These are phyloP conservation scores for Orbilia oligospora DNA, from an alignment of 2,329 filamentous ascomycete species.

Conservation along the genomic window DNA sequence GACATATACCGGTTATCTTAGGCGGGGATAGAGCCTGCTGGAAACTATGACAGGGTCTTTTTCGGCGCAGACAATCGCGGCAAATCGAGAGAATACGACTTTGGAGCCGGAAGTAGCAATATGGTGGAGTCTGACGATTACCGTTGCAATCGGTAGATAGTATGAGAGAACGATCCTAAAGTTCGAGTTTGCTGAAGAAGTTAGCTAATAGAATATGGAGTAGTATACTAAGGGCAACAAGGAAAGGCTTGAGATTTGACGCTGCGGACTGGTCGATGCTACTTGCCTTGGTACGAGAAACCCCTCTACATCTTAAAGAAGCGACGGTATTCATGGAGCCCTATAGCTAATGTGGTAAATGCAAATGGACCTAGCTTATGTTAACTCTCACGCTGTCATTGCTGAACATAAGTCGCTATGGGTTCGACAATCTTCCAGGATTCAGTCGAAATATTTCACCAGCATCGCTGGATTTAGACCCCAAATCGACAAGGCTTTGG, in stretches of 20 bases:
- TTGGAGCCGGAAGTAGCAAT: constrained; percentile 15
- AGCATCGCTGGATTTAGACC: constrained; percentile 5
- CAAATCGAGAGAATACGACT: constrained; percentile 1
- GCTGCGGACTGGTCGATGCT: constrained; percentile 43
- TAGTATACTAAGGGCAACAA: constrained; percentile 28
- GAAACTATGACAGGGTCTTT: background rate
- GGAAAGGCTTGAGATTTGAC: constrained; percentile 27
- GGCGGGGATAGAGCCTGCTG: no score
- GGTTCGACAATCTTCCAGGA: constrained; percentile 7
- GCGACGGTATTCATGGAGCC: background rate
- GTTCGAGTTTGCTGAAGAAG: background rate
- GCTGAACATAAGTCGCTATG: constrained; percentile 33
- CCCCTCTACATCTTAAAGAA: background rate
- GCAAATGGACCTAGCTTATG: constrained; percentile 12
- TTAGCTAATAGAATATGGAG: constrained; percentile 2
- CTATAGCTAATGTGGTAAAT: constrained; percentile 14
- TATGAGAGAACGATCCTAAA: background rate
- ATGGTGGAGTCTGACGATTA: constrained; percentile 42
- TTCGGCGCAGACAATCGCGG: background rate
- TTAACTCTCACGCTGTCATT: constrained; percentile 28
- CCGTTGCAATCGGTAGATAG: constrained; percentile 24
- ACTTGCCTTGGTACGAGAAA: constrained; percentile 26
- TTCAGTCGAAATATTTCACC: background rate
- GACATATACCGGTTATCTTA: background rate
- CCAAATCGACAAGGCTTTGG: constrained; percentile 6